These are phyloP conservation scores for Raddia guianensis DNA, from an alignment of 176 grass and related monocot genomes.

Conservation along the genomic window DNA sequence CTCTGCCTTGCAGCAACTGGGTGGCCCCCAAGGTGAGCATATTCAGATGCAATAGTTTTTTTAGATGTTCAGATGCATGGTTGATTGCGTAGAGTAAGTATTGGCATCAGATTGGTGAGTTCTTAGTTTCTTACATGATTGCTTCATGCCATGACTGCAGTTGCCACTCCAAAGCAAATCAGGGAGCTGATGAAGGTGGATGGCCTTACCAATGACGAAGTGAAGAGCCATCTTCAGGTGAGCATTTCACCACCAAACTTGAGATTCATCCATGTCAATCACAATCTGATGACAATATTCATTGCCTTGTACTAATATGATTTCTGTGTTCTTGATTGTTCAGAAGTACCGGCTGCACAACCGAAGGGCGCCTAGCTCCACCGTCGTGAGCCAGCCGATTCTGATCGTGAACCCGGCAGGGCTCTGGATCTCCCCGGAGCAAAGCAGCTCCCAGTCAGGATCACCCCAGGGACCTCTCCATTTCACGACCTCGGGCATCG, in stretches of 20 bases:
- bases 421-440: conserved; percentile 58
- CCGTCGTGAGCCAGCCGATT: conserved; percentile 35
- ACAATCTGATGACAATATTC: neutral
- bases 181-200: conserved; percentile 96
- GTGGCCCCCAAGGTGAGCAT: conserved; percentile 77
- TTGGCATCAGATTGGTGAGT: conserved; percentile 4
- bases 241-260: conserved; percentile 11
- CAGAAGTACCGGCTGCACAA: conserved; percentile 95
- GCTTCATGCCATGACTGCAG: conserved; percentile 49
- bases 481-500: conserved; percentile 51
- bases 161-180: conserved; percentile 96
- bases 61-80: neutral
- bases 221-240: conserved; percentile 99
- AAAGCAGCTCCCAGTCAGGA: conserved; percentile 71
- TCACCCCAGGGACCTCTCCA: conserved; percentile 75
- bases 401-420: conserved; percentile 45
- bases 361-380: conserved; percentile 50
- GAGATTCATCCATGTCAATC: neutral
- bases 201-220: conserved; percentile 95
- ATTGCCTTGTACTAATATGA: conserved; percentile 16
- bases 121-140: conserved; percentile 23
- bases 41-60: neutral
- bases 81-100: neutral
- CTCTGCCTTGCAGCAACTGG: conserved; percentile 67
- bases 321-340: conserved; percentile 34